Evolutionary conservation across 805 yeast species (phyloP).

Genomic region (Debaryomyces tyrocola): DNA sequence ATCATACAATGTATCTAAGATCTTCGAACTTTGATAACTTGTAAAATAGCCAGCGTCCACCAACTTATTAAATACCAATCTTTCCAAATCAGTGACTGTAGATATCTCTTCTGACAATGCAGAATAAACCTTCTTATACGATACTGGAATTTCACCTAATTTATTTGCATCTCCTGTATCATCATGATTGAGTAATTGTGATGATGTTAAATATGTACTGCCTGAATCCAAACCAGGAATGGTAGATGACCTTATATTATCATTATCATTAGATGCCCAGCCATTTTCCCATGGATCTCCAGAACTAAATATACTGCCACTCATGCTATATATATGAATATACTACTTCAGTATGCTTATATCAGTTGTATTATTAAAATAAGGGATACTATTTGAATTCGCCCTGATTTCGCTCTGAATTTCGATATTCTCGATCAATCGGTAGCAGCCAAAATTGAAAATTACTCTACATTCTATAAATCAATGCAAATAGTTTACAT

Average conservation of each 20-base stretch:
- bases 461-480: neutral
- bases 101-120: conserved; percentile 14
- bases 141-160: conserved; percentile 24
- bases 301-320: conserved; percentile 14
- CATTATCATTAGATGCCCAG: conserved; percentile 27
- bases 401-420: too few relatives aligned
- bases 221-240: conserved; percentile 7
- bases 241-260: neutral
- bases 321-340: conserved; percentile 4
- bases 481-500: too few relatives aligned
- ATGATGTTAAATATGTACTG: conserved; percentile 22
- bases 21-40: conserved; percentile 28
- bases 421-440: too few relatives aligned
- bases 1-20: conserved; percentile 36
- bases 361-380: too few relatives aligned
- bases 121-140: conserved; percentile 23
- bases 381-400: too few relatives aligned
- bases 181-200: conserved; percentile 17
- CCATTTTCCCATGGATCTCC: conserved; percentile 44
- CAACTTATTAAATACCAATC: conserved; percentile 26
- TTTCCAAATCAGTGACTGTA: conserved; percentile 30
- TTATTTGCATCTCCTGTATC: conserved; percentile 1
- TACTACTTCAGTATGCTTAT: too few relatives aligned
- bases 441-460: neutral
- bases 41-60: conserved; percentile 25